These are phyloP conservation scores for Candida boidinii DNA, from an alignment of 805 yeast genomes.

Conservation along the genomic window DNA sequence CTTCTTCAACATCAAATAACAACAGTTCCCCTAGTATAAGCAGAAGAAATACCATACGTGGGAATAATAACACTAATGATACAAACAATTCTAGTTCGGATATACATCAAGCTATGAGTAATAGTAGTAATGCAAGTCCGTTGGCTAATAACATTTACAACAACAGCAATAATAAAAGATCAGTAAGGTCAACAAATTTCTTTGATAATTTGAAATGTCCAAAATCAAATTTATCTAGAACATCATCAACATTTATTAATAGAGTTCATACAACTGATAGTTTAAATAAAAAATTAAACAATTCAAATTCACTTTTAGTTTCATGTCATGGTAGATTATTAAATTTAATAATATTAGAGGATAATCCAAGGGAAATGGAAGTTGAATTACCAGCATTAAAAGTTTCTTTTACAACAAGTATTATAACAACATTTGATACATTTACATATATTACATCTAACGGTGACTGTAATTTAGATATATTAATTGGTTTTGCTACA, in stretches of 20 bases:
- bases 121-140: too few relatives aligned
- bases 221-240: slow-evolving; percentile 20
- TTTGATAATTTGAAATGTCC: slow-evolving; percentile 19
- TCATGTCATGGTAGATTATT: slow-evolving; percentile 42
- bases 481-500: slow-evolving; percentile 52
- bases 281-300: slow-evolving; percentile 18
- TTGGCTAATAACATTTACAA: too few relatives aligned
- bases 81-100: too few relatives aligned
- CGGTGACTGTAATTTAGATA: slow-evolving; percentile 34
- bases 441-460: slow-evolving; percentile 16
- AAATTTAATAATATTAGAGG: slow-evolving; percentile 34
- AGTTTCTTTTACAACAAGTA: slow-evolving; percentile 28
- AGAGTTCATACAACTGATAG: slow-evolving; percentile 23
- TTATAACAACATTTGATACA: slow-evolving; percentile 31
- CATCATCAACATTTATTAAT: slow-evolving; percentile 26
- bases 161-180: too few relatives aligned
- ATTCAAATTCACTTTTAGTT: slow-evolving; percentile 26
- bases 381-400: slow-evolving; percentile 35
- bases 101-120: too few relatives aligned
- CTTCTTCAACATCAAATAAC: too few relatives aligned
- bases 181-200: too few relatives aligned
- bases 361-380: slow-evolving; percentile 30
- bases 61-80: too few relatives aligned
- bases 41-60: too few relatives aligned
- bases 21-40: too few relatives aligned